These are phyloP conservation scores for Ophiostoma novo-ulmi DNA, from an alignment of 2,329 filamentous ascomycete genomes.

Conservation along the genomic window DNA sequence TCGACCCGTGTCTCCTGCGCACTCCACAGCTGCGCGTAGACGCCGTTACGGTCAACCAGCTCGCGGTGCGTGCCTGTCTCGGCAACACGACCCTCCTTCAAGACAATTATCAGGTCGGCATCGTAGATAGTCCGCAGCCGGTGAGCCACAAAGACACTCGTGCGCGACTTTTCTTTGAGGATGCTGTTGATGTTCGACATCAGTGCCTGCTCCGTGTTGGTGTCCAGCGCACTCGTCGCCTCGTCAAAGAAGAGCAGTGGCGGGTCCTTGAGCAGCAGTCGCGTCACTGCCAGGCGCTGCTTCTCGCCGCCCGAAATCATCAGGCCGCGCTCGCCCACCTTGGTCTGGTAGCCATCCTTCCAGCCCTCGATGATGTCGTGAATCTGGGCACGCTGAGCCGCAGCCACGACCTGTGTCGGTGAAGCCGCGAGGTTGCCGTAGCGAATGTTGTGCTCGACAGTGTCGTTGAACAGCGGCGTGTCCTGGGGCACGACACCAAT, in stretches of 20 bases:
- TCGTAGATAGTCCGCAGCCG: slow-evolving; percentile 90
- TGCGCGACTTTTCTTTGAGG: slow-evolving; percentile 78
- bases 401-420: slow-evolving; percentile 66
- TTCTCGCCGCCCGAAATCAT: slow-evolving; percentile 51
- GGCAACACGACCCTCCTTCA: slow-evolving; percentile 77
- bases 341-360: slow-evolving; percentile 83
- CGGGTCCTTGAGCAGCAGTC: slow-evolving; percentile 37
- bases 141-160: slow-evolving; percentile 93
- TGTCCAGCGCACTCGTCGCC: slow-evolving; percentile 31
- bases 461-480: slow-evolving; percentile 94
- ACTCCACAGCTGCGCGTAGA: slow-evolving; percentile 89
- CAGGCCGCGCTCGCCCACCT: slow-evolving; percentile 56
- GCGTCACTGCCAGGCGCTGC: slow-evolving; percentile 50
- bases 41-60: slow-evolving; percentile 68
- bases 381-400: slow-evolving; percentile 76
- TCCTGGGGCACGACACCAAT: slow-evolving; percentile 98
- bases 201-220: slow-evolving; percentile 80
- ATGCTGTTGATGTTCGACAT: slow-evolving; percentile 91
- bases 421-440: slow-evolving; percentile 76
- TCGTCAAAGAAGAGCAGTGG: slow-evolving; percentile 37
- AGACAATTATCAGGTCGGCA: slow-evolving; percentile 84
- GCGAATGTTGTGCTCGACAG: slow-evolving; percentile 89
- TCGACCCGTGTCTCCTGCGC: slow-evolving; percentile 29
- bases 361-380: slow-evolving; percentile 75
- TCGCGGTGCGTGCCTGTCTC: slow-evolving; percentile 85